Percentiles rank a stretch among this genome's conserved stretches.
Conservation (phyloP, 202 grass and related monocot genomes). For the Bolboschoenoplectus hybrid region DNA sequence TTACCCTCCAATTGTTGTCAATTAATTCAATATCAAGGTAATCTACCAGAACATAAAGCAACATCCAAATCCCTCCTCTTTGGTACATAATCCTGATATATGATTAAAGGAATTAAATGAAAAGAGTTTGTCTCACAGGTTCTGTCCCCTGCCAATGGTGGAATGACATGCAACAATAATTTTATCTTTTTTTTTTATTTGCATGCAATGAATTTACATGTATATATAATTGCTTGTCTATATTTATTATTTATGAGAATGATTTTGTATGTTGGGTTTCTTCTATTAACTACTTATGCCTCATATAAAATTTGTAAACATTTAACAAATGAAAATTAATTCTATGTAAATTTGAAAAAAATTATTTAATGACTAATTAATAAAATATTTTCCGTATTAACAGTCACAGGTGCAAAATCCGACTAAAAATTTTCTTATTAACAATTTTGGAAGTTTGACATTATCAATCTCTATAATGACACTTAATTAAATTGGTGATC, state of each 20-base stretch:
- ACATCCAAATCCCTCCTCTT: slow-evolving; percentile 19
- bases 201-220: not conserved
- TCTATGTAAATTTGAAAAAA: no score
- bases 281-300: not conserved
- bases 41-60: slow-evolving; percentile 27
- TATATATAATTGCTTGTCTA: no score
- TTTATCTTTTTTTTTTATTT: not conserved
- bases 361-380: no score
- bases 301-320: no score
- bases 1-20: slow-evolving; percentile 8
- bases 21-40: slow-evolving; percentile 17
- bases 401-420: no score
- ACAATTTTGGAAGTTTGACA: not conserved
- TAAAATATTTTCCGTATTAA: no score
- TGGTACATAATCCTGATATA: slow-evolving; percentile 1
- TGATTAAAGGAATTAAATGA: not conserved
- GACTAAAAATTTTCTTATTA: not conserved
- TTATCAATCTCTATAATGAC: not conserved
- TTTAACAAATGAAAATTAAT: no score
- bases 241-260: not conserved
- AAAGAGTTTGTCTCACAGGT: not conserved
- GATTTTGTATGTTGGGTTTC: not conserved
- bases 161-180: not conserved
- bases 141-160: not conserved
- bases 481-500: not conserved